phyloP scores from a whole-genome alignment of 176 grass and related monocot species.

The Echinochloa phyllopogon region DNA sequence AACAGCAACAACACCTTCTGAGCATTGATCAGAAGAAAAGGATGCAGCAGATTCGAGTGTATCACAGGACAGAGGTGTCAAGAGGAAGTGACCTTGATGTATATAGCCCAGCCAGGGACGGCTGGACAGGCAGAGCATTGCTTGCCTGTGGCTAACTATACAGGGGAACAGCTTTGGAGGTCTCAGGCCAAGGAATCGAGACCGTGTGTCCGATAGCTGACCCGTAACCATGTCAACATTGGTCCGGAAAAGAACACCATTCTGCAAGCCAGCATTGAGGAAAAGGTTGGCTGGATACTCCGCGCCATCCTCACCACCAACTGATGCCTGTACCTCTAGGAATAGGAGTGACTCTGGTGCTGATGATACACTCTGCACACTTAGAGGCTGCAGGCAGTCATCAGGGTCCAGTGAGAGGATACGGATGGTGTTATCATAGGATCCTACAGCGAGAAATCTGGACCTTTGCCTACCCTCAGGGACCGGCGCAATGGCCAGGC shows the following conservation, averaged over 20 bases:
- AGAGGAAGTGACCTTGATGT: constrained; percentile 95
- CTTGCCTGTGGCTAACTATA: constrained; percentile 78
- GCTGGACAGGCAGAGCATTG: constrained; percentile 97
- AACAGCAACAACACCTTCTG: constrained; percentile 96
- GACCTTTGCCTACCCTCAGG: constrained; percentile 95
- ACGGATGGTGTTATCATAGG: constrained; percentile 92
- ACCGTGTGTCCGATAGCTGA: constrained; percentile 90
- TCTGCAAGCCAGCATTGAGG: constrained; percentile 97
- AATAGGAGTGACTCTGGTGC: constrained; percentile 93
- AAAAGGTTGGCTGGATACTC: constrained; percentile 94
- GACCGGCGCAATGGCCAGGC: constrained; percentile 85
- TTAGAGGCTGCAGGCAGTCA: constrained; percentile 87
- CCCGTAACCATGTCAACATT: constrained; percentile 98
- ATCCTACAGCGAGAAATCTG: constrained; percentile 93
- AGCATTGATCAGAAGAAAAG: constrained; percentile 97
- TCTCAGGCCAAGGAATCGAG: constrained; percentile 88
- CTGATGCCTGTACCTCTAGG: constrained; percentile 87
- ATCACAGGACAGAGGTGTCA: constrained; percentile 93
- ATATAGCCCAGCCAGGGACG: constrained; percentile 97
- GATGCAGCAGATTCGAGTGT: constrained; percentile 94
- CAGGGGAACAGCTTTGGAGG: constrained; percentile 91
- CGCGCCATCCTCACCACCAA: constrained; percentile 92
- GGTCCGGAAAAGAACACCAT: constrained; percentile 96
- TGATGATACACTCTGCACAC: constrained; percentile 86
- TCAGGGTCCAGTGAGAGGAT: constrained; percentile 95